A percentile compares a stretch with the other conserved stretches of the same genome.
These are phyloP conservation scores for Spathaspora boniae DNA, from an alignment of 805 yeast species.

Conservation along the genomic window DNA sequence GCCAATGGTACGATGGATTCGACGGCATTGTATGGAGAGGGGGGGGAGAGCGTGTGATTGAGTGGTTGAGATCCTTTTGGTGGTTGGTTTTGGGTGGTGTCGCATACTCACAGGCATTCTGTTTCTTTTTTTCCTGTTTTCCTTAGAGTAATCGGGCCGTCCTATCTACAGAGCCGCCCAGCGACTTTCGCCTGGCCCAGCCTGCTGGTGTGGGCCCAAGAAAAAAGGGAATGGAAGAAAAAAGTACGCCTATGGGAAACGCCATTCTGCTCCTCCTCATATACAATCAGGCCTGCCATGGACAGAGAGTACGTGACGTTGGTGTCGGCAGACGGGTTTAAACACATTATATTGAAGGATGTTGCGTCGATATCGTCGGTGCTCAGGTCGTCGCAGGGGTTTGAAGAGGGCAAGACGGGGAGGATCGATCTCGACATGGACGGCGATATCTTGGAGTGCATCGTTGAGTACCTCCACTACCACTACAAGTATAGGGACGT, in stretches of 20 bases:
- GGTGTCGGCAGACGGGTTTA: slow-evolving; percentile 69
- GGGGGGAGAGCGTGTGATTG: neutral
- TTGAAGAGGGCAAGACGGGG: slow-evolving; percentile 59
- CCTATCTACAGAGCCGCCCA: too few relatives aligned
- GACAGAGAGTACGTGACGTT: slow-evolving; percentile 50
- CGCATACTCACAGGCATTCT: too few relatives aligned
- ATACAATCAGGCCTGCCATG: neutral
- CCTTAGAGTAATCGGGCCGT: too few relatives aligned
- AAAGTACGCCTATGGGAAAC: too few relatives aligned
- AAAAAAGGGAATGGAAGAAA: too few relatives aligned
- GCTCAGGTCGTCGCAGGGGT: slow-evolving; percentile 47
- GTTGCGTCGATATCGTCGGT: slow-evolving; percentile 72
- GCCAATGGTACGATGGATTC: slow-evolving; percentile 65
- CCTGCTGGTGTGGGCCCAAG: too few relatives aligned
- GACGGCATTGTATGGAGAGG: slow-evolving; percentile 17
- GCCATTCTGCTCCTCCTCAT: too few relatives aligned
- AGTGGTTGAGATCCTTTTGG: neutral
- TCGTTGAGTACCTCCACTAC: slow-evolving; percentile 82
- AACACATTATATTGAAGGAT: slow-evolving; percentile 59
- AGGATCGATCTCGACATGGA: slow-evolving; percentile 62
- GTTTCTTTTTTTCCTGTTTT: neutral
- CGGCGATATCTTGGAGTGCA: slow-evolving; percentile 67
- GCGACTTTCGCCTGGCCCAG: too few relatives aligned
- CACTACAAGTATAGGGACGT: slow-evolving; percentile 61
- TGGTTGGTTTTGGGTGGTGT: neutral